Evolutionary conservation across 2,329 filamentous ascomycete species (phyloP).

Genomic region (Pleurostoma richardsiae): DNA sequence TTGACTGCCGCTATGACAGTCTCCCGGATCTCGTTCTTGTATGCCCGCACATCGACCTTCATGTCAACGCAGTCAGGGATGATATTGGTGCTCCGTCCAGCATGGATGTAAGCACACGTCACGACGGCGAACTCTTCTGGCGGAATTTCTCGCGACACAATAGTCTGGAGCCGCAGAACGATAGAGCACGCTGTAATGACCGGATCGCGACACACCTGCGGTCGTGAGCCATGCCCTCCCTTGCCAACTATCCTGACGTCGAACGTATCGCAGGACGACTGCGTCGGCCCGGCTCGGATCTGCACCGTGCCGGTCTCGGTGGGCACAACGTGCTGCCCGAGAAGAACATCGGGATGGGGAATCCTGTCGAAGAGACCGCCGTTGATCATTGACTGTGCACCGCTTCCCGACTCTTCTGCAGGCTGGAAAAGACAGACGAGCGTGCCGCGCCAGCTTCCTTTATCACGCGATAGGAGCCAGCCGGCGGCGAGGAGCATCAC

Average conservation of each 20-base stretch:
- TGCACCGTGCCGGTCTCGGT: slow-evolving; percentile 23
- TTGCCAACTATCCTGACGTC: slow-evolving; percentile 25
- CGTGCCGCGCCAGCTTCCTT: slow-evolving; percentile 53
- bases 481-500: slow-evolving; percentile 50
- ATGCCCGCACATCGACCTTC: background rate
- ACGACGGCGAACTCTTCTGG: slow-evolving; percentile 34
- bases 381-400: slow-evolving; percentile 40
- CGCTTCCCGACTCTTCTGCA: slow-evolving; percentile 57
- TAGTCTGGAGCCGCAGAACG: slow-evolving; percentile 27
- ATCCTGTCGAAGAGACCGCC: slow-evolving; percentile 23
- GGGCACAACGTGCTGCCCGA: slow-evolving; percentile 29
- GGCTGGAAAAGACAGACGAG: slow-evolving; percentile 63
- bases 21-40: background rate
- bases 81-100: slow-evolving; percentile 36
- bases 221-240: slow-evolving; percentile 36
- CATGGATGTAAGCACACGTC: slow-evolving; percentile 35
- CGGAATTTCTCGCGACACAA: slow-evolving; percentile 23
- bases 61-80: slow-evolving; percentile 26
- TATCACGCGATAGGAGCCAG: slow-evolving; percentile 36
- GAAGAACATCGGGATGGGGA: slow-evolving; percentile 24
- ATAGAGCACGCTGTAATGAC: slow-evolving; percentile 35
- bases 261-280: slow-evolving; percentile 13
- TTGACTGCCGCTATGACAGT: background rate
- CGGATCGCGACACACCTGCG: slow-evolving; percentile 38
- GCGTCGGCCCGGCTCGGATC: slow-evolving; percentile 15